phyloP scores from a whole-genome alignment of 2,329 filamentous ascomycete genomes.

The Venturia aucupariae region DNA sequence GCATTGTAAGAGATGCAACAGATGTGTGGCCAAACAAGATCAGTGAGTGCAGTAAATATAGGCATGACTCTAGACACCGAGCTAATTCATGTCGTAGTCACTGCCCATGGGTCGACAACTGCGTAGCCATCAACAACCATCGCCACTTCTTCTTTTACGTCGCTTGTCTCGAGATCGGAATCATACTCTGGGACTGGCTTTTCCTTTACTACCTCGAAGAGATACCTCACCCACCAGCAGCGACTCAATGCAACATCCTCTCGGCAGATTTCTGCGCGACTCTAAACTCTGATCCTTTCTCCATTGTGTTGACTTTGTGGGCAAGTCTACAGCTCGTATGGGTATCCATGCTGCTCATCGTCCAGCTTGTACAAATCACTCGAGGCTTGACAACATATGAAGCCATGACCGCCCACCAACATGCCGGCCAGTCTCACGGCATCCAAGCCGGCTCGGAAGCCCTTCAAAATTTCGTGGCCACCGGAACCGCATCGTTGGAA shows the following conservation, averaged over 20 bases:
- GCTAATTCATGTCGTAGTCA: constrained; percentile 49
- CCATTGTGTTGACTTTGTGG: constrained; percentile 72
- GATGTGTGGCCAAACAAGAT: constrained; percentile 92
- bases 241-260: constrained; percentile 61
- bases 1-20: constrained; percentile 83
- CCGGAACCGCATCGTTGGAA: constrained; percentile 54
- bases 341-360: constrained; percentile 94
- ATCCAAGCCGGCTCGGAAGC: constrained; percentile 39
- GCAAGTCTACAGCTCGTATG: constrained; percentile 76
- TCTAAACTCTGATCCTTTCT: constrained; percentile 75
- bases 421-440: constrained; percentile 41
- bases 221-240: constrained; percentile 41
- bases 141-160: constrained; percentile 93
- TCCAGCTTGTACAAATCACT: constrained; percentile 86
- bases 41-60: constrained; percentile 54
- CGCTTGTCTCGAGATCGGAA: constrained; percentile 64
- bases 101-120: constrained; percentile 97
- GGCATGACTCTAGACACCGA: background rate
- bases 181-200: constrained; percentile 62
- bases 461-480: constrained; percentile 66
- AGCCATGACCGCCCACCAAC: constrained; percentile 77
- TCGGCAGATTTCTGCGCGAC: constrained; percentile 65
- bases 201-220: constrained; percentile 61
- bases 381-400: constrained; percentile 94
- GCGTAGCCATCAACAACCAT: constrained; percentile 90